phyloP scores from a whole-genome alignment of 306 rosid species.

The Acacia melanoxylon region DNA sequence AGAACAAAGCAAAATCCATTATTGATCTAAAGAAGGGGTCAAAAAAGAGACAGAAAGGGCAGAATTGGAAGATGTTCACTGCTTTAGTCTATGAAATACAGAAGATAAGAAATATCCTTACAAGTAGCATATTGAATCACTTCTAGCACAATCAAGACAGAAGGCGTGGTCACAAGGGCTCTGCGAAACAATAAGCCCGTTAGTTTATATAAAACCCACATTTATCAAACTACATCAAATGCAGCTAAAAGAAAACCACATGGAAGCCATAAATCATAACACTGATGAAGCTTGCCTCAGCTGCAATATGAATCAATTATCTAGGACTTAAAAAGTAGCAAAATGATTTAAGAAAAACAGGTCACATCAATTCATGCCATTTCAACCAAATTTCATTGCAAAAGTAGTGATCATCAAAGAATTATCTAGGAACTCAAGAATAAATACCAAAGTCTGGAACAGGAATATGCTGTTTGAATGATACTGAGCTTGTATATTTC shows the following conservation, averaged over 20 bases:
- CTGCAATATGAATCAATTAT: background rate
- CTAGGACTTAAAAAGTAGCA: background rate
- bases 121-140: slow-evolving; percentile 95
- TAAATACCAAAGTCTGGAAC: background rate
- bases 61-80: background rate
- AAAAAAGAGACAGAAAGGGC: slow-evolving; percentile 39
- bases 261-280: background rate
- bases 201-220: background rate
- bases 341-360: background rate
- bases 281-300: background rate
- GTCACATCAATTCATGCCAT: background rate
- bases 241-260: background rate
- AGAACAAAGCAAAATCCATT: background rate
- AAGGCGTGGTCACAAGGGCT: slow-evolving; percentile 95
- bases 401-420: background rate
- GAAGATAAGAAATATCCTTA: slow-evolving; percentile 53
- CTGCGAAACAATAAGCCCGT: slow-evolving; percentile 60
- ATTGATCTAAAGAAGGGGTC: background rate
- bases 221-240: background rate
- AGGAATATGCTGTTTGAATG: background rate
- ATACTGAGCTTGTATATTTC: background rate
- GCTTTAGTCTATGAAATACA: slow-evolving; percentile 16
- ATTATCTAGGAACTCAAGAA: background rate
- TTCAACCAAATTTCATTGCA: background rate
- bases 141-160: slow-evolving; percentile 85